Percentiles rank a stretch among this genome's conserved stretches.
Evolutionary conservation across 2,329 filamentous ascomycete species (phyloP).

Genomic region (Epichloe coenophiala): DNA sequence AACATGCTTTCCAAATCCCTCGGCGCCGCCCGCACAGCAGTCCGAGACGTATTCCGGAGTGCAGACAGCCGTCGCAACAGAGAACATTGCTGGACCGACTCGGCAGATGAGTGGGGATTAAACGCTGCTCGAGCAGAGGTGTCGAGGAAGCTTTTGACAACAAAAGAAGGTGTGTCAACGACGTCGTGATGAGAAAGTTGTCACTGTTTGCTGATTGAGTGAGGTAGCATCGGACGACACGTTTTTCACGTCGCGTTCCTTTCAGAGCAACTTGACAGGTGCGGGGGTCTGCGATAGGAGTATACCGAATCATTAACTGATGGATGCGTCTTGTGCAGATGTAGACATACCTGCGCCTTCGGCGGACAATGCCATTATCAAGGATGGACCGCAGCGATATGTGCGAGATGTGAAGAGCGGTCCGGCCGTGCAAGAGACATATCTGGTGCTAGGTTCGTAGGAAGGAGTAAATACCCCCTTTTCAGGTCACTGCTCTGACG

Average conservation of each 20-base stretch:
- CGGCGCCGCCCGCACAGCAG: not conserved
- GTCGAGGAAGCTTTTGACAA: not conserved
- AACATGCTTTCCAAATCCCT: slow-evolving; percentile 3
- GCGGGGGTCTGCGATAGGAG: too few species aligned
- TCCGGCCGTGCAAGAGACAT: not conserved
- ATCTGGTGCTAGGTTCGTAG: not conserved
- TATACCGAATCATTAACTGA: too few species aligned
- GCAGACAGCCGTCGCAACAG: not conserved
- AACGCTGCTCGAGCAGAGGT: not conserved
- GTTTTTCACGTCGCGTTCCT: not conserved
- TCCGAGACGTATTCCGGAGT: slow-evolving; percentile 3
- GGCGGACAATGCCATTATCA: not conserved
- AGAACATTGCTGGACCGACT: not conserved
- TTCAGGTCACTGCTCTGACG: not conserved
- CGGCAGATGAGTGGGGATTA: not conserved
- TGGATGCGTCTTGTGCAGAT: not conserved
- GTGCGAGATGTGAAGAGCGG: not conserved
- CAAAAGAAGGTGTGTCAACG: not conserved
- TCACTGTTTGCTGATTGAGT: not conserved
- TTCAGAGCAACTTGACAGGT: not conserved
- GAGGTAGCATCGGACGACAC: not conserved
- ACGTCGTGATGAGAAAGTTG: not conserved
- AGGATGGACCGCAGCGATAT: slow-evolving; percentile 1
- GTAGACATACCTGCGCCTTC: not conserved
- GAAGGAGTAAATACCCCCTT: not conserved